Conservation (phyloP, 441 rosid species). For the Melastoma candidum region DNA sequence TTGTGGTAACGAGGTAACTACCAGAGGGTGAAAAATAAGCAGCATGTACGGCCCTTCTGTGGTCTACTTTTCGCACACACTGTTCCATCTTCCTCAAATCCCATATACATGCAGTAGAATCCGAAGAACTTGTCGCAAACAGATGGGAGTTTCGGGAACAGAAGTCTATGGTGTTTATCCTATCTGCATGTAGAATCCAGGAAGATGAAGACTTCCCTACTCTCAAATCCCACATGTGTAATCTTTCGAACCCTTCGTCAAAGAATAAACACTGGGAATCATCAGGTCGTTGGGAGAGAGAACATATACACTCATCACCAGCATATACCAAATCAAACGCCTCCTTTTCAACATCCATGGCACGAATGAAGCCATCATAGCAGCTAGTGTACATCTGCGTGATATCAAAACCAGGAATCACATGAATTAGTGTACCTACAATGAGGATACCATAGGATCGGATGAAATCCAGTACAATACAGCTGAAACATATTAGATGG, state of each 20-base stretch:
- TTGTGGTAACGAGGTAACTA: conserved; percentile 58
- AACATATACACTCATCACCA: conserved; percentile 38
- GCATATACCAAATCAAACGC: conserved; percentile 51
- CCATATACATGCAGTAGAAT: conserved; percentile 72
- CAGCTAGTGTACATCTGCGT: conserved; percentile 55
- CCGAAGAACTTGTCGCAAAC: conserved; percentile 73
- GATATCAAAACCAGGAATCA: conserved; percentile 4
- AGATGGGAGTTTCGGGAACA: conserved; percentile 42
- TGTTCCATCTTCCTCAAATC: conserved; percentile 50
- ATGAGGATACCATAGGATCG: no score
- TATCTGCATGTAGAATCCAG: conserved; percentile 51
- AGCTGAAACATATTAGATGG: no score
- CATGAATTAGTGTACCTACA: no score
- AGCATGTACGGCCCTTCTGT: conserved; percentile 50
- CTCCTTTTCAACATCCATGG: conserved; percentile 68
- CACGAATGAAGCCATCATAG: conserved; percentile 55
- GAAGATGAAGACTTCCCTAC: conserved; percentile 30
- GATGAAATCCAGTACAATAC: no score
- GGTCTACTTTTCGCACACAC: conserved; percentile 29
- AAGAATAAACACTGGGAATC: conserved; percentile 42
- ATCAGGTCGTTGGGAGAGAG: conserved; percentile 51
- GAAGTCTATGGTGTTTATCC: conserved; percentile 76
- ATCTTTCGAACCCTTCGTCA: conserved; percentile 45
- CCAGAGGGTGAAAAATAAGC: conserved; percentile 92
- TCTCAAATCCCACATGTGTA: conserved; percentile 55